These are phyloP conservation scores for Coccinonectria pachysandricola DNA, from an alignment of 2,329 filamentous ascomycete species.

Conservation along the genomic window DNA sequence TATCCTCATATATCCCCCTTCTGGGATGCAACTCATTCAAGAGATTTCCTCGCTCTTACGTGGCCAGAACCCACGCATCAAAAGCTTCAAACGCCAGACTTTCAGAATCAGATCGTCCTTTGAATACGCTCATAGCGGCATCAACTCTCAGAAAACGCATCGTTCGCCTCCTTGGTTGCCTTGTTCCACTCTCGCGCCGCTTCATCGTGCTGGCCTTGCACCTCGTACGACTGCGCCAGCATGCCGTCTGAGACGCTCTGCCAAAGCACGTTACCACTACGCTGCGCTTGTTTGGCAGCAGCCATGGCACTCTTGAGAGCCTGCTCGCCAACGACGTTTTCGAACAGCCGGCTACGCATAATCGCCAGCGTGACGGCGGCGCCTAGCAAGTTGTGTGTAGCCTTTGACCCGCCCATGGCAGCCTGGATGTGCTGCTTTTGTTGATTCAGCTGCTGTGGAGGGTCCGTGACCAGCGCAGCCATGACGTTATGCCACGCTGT, in stretches of 20 bases:
- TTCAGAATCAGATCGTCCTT: constrained; percentile 7
- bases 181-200: constrained; percentile 30
- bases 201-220: constrained; percentile 51
- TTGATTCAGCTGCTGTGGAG: constrained; percentile 56
- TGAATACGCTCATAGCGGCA: constrained; percentile 8
- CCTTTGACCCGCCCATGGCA: constrained; percentile 59
- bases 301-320: constrained; percentile 67
- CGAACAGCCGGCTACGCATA: constrained; percentile 76
- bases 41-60: constrained; percentile 11
- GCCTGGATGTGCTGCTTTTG: constrained; percentile 70
- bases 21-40: constrained; percentile 20
- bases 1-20: constrained; percentile 7
- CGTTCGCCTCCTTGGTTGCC: constrained; percentile 31
- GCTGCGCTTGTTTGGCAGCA: constrained; percentile 55
- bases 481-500: constrained; percentile 69
- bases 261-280: constrained; percentile 64
- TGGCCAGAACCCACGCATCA: constrained; percentile 15
- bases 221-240: constrained; percentile 63
- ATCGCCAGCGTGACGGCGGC: constrained; percentile 75
- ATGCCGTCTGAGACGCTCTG: constrained; percentile 73
- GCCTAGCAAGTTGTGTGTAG: constrained; percentile 65
- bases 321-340: constrained; percentile 70
- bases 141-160: constrained; percentile 29
- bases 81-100: constrained; percentile 15
- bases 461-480: constrained; percentile 54